Conservation (phyloP, 2,329 filamentous ascomycete species). For the Aspergillus luchuensis region DNA sequence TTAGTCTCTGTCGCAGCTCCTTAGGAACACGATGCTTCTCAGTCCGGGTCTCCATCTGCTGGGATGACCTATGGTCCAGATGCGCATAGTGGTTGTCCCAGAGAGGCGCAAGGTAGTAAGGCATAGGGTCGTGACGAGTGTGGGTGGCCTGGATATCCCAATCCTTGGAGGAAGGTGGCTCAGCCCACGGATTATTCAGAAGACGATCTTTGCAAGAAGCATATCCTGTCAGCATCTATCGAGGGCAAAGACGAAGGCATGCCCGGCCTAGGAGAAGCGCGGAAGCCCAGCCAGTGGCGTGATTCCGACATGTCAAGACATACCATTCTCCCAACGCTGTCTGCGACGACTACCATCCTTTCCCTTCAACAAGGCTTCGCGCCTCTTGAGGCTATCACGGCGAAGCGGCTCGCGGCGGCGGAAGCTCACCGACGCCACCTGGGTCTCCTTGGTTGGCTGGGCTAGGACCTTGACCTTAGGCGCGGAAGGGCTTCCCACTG, state of each 20-base stretch:
- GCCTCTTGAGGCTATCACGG: conserved; percentile 64
- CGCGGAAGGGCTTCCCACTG: conserved; percentile 33
- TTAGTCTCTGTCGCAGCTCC: conserved; percentile 77
- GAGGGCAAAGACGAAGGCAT: background rate
- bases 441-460: conserved; percentile 21
- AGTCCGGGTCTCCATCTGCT: conserved; percentile 38
- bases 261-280: background rate
- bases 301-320: conserved; percentile 20
- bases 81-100: conserved; percentile 68
- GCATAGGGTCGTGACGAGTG: conserved; percentile 69
- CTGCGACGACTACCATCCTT: conserved; percentile 86
- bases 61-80: conserved; percentile 39
- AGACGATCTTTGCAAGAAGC: conserved; percentile 67
- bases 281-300: background rate
- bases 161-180: conserved; percentile 79
- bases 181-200: conserved; percentile 79
- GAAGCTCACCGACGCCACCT: conserved; percentile 43
- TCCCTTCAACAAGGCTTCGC: conserved; percentile 80
- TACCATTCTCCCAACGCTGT: conserved; percentile 94
- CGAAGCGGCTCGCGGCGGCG: conserved; percentile 58
- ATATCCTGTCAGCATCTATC: conserved; percentile 27
- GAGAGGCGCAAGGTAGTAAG: conserved; percentile 83
- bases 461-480: conserved; percentile 31
- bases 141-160: conserved; percentile 83
- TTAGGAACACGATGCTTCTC: conserved; percentile 64